A percentile compares a stretch with the other conserved stretches of the same genome.
Conservation (phyloP, 2,329 filamentous ascomycete genomes). For the Ilyonectria mors-panacis region DNA sequence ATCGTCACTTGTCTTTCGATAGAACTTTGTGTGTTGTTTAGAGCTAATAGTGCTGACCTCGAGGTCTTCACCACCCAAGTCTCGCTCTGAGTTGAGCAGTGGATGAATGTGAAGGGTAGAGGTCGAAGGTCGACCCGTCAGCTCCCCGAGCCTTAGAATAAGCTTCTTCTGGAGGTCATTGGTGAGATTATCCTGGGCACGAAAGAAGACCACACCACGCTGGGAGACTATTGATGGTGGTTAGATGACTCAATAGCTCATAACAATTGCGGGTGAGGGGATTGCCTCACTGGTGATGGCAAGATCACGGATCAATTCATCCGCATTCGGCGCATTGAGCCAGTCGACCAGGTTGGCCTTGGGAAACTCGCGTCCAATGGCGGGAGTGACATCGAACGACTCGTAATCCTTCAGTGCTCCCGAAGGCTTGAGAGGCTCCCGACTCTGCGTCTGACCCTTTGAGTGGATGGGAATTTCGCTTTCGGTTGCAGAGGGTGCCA, state of each 20-base stretch:
- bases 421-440: slow-evolving; percentile 62
- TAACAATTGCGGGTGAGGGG: not conserved
- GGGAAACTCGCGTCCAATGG: slow-evolving; percentile 75
- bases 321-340: slow-evolving; percentile 72
- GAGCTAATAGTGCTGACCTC: slow-evolving; percentile 76
- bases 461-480: slow-evolving; percentile 28
- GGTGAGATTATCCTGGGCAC: slow-evolving; percentile 72
- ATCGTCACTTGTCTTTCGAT: slow-evolving; percentile 55
- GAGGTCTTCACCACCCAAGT: slow-evolving; percentile 68
- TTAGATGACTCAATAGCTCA: not conserved
- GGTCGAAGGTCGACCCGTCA: slow-evolving; percentile 69
- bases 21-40: slow-evolving; percentile 66
- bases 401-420: slow-evolving; percentile 67
- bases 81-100: slow-evolving; percentile 66
- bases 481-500: slow-evolving; percentile 40
- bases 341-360: slow-evolving; percentile 72
- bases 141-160: slow-evolving; percentile 71
- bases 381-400: slow-evolving; percentile 72
- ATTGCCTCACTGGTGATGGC: slow-evolving; percentile 72
- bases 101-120: slow-evolving; percentile 75
- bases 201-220: slow-evolving; percentile 80
- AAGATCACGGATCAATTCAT: slow-evolving; percentile 75
- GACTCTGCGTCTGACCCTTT: slow-evolving; percentile 45
- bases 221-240: slow-evolving; percentile 68
- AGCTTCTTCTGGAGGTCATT: slow-evolving; percentile 78